Base-by-base conservation (phyloP, 83 land plant genomes). In the Picea mariana region DNA sequence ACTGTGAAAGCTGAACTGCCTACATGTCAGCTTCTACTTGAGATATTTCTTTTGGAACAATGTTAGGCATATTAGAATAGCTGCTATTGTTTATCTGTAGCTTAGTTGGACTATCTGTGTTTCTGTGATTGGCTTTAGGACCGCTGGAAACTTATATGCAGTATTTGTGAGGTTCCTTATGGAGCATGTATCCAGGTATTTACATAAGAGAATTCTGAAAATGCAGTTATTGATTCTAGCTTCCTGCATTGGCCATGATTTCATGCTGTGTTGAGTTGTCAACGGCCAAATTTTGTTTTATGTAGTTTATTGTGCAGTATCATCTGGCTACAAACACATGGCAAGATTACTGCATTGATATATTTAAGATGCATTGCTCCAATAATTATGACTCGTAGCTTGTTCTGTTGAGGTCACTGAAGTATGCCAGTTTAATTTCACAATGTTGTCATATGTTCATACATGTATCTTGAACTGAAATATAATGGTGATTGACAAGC, bases 171-270 rank as follows among this genome's bases (percentile, higher is more conserved):
- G 52, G 99, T 97, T 44, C 88, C 98, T 65, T 95, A 94, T 85
- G 99, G 99, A 17, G 99, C 97, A 18, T 97, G 99, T 79, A 97
- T 97, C 64, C 99, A 95, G 95, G 97, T 95, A 76, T 59, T 47
- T 80, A 23, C 17, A 76, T 76, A 49, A 55, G 61, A 76, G 20
- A 52, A 24, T 52, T 76, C 18, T 52, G 61, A 47, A 73, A 73
- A 52, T 76, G 20, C 7, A 52, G 16, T 73, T 73, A 49, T 76
- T 76, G 17, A 72, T 20, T 72, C n/a, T 42, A 18, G 18, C 47
- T 42, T 75, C 61, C 60, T 75, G 47, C 31, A 12, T 11, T 31
- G 40, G 59, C 59, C 21, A 49, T 47, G 59, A 21, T 49, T 75
- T 4, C 26, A 27, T 23, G 16, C 6, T 75, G 17, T 75, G 15